Conservation (phyloP, 345 rosid species). For the Draba incana region DNA sequence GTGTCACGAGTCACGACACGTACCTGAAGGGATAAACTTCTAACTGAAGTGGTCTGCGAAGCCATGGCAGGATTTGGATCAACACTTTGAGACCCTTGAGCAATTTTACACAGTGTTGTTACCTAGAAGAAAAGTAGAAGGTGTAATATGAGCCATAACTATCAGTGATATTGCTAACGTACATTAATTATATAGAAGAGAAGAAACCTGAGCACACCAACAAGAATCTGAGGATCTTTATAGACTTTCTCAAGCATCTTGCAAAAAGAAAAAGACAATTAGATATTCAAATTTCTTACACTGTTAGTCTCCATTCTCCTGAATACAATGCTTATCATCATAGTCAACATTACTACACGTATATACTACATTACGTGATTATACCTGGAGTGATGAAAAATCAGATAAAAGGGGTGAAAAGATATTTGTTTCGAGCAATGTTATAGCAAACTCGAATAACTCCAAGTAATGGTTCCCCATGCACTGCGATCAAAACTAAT, state of each 20-base stretch:
- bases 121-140: constrained; percentile 55
- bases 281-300: constrained; percentile 51
- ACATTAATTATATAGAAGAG: constrained; percentile 12
- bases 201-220: constrained; percentile 57
- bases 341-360: constrained; percentile 91
- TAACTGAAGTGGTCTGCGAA: constrained; percentile 75
- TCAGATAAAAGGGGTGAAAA: constrained; percentile 21
- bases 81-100: constrained; percentile 86
- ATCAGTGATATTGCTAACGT: constrained; percentile 11
- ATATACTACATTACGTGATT: constrained; percentile 44
- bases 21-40: constrained; percentile 93
- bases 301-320: constrained; percentile 95
- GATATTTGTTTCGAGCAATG: constrained; percentile 92
- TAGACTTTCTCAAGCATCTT: constrained; percentile 96
- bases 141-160: constrained; percentile 22
- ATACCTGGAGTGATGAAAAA: constrained; percentile 30
- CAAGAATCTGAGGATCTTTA: constrained; percentile 96
- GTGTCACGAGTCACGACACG: constrained; percentile 18
- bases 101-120: constrained; percentile 75
- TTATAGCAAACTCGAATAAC: constrained; percentile 96
- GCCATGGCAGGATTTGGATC: constrained; percentile 79
- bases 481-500: constrained; percentile 61
- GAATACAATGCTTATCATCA: constrained; percentile 91
- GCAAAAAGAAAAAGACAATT: constrained; percentile 33
- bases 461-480: constrained; percentile 95